Base-by-base conservation (phyloP, 441 rosid species). In the Euphorbia celastroides region DNA sequence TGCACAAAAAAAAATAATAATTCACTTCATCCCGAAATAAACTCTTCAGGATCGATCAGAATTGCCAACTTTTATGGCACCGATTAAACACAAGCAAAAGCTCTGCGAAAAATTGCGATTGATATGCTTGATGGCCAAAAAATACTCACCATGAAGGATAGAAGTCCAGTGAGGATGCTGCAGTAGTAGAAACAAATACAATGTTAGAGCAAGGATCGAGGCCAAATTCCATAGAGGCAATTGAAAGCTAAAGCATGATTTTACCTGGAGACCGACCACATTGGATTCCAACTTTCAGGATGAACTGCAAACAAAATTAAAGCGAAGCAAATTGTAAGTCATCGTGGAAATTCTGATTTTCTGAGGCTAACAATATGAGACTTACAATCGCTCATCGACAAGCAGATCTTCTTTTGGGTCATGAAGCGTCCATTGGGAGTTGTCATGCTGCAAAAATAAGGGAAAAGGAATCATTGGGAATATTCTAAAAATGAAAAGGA, bases 211-310 rank as follows among this genome's bases (percentile, higher is more conserved):
- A 14, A 26, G 51, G 17, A 59, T 60, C 26, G 30, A 59, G 0
- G 44, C 6, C 8, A 63, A 59, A 19, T 30, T 32, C 57, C 28
- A 20, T 23, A 1, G 3, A 59, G 22, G 38, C 41, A 32, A 64
- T 61, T 1, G 42, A 62, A 55, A 19, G 57, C 34, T 64, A 32
- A 57, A 50, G 70, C 57, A 32, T 57, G 52, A 28, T 67, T 22
- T 66, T 84, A 94, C 99, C 99, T 94, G 65, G 98, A 89, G 31
- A 87, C 96, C 67, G 99, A 94, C 98, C 99, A 94, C 98, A 94
- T 94, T 3, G 99, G 99, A 66, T 94, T 94, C 99, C 99, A 94
- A 85, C 88, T 92, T 83, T 94, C 98, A 26, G 98, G 98, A 79
- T 94, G 99, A 83, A 88, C 99, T 94, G 80, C 51, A 79, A 73